These are phyloP conservation scores for Pelargonium myrrhifolium DNA, from an alignment of 441 rosid genomes.

Conservation along the genomic window DNA sequence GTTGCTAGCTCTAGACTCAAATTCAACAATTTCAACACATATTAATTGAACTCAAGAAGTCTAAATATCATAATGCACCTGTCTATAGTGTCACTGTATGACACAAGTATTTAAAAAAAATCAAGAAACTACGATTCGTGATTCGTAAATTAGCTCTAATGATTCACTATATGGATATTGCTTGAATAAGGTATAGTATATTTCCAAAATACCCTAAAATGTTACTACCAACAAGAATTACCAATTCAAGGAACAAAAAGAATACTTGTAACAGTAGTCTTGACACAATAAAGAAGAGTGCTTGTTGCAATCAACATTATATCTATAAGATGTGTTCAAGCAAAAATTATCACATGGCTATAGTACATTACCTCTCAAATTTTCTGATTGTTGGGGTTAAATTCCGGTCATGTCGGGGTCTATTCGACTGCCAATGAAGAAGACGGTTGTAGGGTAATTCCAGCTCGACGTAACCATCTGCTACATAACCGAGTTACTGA, in stretches of 20 bases:
- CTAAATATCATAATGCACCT: too few species aligned
- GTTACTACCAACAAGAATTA: neutral
- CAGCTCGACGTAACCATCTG: neutral
- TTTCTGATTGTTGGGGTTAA: neutral
- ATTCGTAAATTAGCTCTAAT: too few species aligned
- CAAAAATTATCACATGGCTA: neutral
- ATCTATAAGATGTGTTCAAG: neutral
- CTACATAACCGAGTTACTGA: constrained; percentile 13
- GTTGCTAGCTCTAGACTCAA: too few species aligned
- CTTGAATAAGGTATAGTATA: neutral
- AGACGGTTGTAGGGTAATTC: constrained; percentile 3
- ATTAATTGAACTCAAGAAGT: too few species aligned
- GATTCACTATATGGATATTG: neutral
- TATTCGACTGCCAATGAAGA: neutral
- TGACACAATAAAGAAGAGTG: neutral
- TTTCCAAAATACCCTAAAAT: neutral
- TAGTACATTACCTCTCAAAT: neutral
- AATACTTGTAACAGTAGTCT: neutral
- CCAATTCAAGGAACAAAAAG: neutral
- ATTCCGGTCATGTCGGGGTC: neutral
- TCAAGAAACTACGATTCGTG: too few species aligned
- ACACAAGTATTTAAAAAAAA: too few species aligned
- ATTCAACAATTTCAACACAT: too few species aligned
- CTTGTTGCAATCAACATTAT: neutral
- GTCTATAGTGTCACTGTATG: too few species aligned